Conservation (phyloP, 2,329 filamentous ascomycete species). For the Exophiala mesophila region DNA sequence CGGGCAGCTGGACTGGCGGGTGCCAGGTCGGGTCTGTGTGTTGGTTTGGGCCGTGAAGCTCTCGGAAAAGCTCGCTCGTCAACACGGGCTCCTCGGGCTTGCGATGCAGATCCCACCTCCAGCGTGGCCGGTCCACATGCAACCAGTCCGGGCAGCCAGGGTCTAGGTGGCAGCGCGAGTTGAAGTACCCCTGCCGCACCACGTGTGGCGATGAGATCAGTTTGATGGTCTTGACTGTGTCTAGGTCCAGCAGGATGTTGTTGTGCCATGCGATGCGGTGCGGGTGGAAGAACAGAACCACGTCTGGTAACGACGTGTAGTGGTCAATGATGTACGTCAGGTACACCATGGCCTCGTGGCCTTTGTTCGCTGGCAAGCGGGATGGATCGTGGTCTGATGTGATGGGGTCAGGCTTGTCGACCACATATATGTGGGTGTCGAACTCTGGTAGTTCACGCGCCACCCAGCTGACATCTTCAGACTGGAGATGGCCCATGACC, state of each 20-base stretch:
- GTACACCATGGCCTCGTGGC: constrained; percentile 59
- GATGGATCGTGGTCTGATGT: too few relatives aligned
- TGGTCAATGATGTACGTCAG: constrained; percentile 60
- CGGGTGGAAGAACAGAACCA: constrained; percentile 58
- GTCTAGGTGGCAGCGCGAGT: constrained; percentile 54
- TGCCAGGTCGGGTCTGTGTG: constrained; percentile 42
- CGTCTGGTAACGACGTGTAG: constrained; percentile 55
- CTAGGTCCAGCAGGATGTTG: constrained; percentile 48
- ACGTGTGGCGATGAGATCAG: constrained; percentile 50
- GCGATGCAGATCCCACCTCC: constrained; percentile 34
- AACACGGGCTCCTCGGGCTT: constrained; percentile 47
- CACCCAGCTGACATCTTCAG: constrained; percentile 44
- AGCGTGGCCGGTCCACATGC: constrained; percentile 38
- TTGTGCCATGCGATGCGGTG: constrained; percentile 57
- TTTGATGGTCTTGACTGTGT: constrained; percentile 47
- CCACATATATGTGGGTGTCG: constrained; percentile 16
- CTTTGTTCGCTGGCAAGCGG: constrained; percentile 44
- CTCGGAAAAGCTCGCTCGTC: constrained; percentile 43
- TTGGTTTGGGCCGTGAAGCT: constrained; percentile 30
- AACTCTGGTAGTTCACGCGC: constrained; percentile 36
- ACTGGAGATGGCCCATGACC: constrained; percentile 38
- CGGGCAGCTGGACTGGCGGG: too few relatives aligned
- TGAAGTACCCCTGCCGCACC: constrained; percentile 53
- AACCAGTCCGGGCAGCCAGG: constrained; percentile 58
- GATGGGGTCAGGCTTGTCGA: constrained; percentile 10